Evolutionary conservation across 768 basidiomycete species (phyloP), one percentile per base, ranked within the genome.

Genomic region (Xerocomus spinulosus): DNA sequence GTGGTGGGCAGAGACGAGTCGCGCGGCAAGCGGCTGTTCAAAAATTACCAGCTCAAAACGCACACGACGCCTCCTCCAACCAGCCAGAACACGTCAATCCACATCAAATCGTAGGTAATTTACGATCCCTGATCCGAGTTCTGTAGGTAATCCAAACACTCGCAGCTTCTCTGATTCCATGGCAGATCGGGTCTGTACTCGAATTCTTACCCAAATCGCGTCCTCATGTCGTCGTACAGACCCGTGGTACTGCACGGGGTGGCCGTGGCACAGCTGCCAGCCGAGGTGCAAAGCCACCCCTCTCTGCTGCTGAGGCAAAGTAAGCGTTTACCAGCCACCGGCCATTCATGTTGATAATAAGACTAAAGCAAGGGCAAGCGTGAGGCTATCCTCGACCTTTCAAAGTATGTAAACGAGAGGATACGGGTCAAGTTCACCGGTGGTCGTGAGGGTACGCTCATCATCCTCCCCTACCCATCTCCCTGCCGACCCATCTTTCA

Each of bases 391-490:
- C 81, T 98, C 26, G 93, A 97, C 67, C 82, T 98, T 26, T 82
- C 88, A 41, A 94, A 95, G 68, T 98, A 96, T 59, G 87, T 87
- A 44, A 89, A 95, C 67, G 84, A 93, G 68, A 79, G 82, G 52
- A 90, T 99, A 63, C 73, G 92, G 47, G 93, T 98, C 61, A 97
- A 96, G 69, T 98, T 99, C 63, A 92, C 92, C n/a, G 96, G 96
- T 36, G 95, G 95, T 32, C 74, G 96, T 33, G 93, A 99, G 80
- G 93, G 94, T 90, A 51, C 42, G 50, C 59, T 60, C 4, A 2
- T 12, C 12, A 4, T 14, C 8, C 20, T 18, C 14, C n/a, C 34
- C 25, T 12, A 18, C 34, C 12, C 9, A 13, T 47, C 32, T 32
- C 3, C 32, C n/a, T n/a, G 4, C 35, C 46, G 26, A 54, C 40